Percentiles rank a stretch among this genome's conserved stretches.
Conservation (phyloP, 768 basidiomycete genomes). For the Antrodiella citrinella region DNA sequence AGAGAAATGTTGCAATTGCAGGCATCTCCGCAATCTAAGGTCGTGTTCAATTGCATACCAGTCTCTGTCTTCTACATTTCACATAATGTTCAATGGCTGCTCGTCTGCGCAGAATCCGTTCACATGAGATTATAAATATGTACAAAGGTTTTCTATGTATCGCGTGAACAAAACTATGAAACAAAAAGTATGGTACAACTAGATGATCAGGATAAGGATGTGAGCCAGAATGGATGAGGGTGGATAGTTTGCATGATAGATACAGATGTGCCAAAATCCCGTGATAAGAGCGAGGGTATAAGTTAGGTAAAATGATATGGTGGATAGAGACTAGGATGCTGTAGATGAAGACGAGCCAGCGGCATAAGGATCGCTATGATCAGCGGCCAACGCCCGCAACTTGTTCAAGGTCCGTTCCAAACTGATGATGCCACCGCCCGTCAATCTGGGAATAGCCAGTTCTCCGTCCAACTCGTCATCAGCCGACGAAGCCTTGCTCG, state of each 20-base stretch:
- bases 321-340: background rate
- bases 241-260: background rate
- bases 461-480: conserved; percentile 28
- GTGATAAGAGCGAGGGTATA: background rate
- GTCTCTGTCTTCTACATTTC: too few species aligned
- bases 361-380: background rate
- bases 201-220: background rate
- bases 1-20: background rate
- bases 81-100: too few species aligned
- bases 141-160: background rate
- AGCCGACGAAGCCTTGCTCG: conserved; percentile 43
- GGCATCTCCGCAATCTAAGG: background rate
- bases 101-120: too few species aligned
- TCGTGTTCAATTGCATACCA: too few species aligned
- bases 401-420: conserved; percentile 68
- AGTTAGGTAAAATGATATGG: background rate
- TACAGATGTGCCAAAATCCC: background rate
- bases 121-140: too few species aligned
- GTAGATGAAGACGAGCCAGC: background rate
- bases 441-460: conserved; percentile 65
- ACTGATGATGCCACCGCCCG: conserved; percentile 71
- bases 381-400: conserved; percentile 39
- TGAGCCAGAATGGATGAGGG: background rate
- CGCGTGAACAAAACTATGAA: background rate
- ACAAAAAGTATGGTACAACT: background rate